A percentile compares a stretch with the other conserved stretches of the same genome.
Conservation (phyloP, 1,139 yeast species). For the Taiozyma onychis region DNA sequence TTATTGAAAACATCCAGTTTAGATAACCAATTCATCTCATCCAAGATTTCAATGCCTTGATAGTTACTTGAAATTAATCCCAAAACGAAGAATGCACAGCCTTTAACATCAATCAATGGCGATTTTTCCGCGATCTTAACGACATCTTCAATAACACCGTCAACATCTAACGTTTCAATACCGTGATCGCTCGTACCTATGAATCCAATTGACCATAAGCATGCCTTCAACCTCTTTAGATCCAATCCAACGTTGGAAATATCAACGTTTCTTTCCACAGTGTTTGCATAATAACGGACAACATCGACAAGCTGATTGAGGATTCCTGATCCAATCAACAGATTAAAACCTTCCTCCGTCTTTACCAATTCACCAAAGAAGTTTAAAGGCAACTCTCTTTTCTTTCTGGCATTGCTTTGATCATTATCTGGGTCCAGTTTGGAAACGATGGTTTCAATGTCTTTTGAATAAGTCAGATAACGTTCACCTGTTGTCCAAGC, state of each 20-base stretch:
- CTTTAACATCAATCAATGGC: constrained; percentile 58
- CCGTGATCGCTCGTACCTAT: constrained; percentile 70
- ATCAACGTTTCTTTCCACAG: constrained; percentile 12
- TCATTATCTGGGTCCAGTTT: constrained; percentile 9
- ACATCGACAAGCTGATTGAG: constrained; percentile 38
- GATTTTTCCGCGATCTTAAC: constrained; percentile 48
- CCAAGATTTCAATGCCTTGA: constrained; percentile 83
- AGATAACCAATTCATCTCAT: constrained; percentile 73
- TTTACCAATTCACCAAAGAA: constrained; percentile 77
- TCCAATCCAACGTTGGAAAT: constrained; percentile 24
- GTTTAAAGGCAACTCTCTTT: constrained; percentile 46
- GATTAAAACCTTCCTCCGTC: constrained; percentile 71
- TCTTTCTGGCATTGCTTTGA: constrained; percentile 2
- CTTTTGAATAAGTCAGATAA: constrained; percentile 45
- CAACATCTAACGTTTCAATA: constrained; percentile 57
- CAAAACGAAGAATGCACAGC: constrained; percentile 71
- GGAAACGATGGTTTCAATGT: constrained; percentile 37
- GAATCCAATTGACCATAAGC: constrained; percentile 84
- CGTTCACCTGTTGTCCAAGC: constrained; percentile 49
- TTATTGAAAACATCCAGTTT: constrained; percentile 46
- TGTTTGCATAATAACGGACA: constrained; percentile 30
- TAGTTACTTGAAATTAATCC: constrained; percentile 70
- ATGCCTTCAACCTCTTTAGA: constrained; percentile 55
- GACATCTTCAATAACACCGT: constrained; percentile 51
- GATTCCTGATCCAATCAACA: constrained; percentile 43